Conservation (phyloP, 2,329 filamentous ascomycete species). For the Cercospora canescens region DNA sequence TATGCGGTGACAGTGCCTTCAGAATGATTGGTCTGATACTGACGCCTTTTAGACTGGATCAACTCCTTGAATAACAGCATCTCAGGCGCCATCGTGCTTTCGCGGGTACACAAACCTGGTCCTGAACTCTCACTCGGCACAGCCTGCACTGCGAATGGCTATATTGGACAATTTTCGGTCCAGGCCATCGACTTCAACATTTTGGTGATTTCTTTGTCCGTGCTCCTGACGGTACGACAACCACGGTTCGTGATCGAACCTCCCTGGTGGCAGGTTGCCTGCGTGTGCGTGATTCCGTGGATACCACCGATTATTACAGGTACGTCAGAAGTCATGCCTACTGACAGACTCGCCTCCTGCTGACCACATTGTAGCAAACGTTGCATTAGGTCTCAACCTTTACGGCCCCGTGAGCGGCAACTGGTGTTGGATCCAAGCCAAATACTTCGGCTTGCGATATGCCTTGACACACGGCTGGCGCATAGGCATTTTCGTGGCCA, state of each 20-base stretch:
- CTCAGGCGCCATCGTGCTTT: conserved; percentile 42
- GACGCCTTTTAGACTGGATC: conserved; percentile 38
- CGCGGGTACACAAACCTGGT: conserved; percentile 22
- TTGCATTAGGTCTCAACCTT: conserved; percentile 33
- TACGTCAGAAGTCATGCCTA: neutral
- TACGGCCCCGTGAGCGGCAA: conserved; percentile 47
- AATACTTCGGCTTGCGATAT: conserved; percentile 45
- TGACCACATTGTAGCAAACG: conserved; percentile 19
- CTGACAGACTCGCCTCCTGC: neutral
- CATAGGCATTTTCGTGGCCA: conserved; percentile 44
- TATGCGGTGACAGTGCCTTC: neutral
- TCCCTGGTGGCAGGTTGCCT: conserved; percentile 29
- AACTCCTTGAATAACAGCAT: conserved; percentile 47
- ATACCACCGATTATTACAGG: conserved; percentile 43
- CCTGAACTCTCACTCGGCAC: conserved; percentile 29
- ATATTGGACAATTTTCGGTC: conserved; percentile 48
- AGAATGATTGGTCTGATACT: neutral
- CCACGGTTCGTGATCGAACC: conserved; percentile 37
- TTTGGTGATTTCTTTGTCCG: conserved; percentile 47
- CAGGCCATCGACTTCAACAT: conserved; percentile 46
- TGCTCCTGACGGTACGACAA: conserved; percentile 43
- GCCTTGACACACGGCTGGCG: conserved; percentile 50
- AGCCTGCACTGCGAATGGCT: conserved; percentile 47
- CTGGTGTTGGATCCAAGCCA: conserved; percentile 50
- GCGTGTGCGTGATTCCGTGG: conserved; percentile 44